Evolutionary conservation across 352 stramenopile species (phyloP).

Genomic region (Globisporangium nodosum): DNA sequence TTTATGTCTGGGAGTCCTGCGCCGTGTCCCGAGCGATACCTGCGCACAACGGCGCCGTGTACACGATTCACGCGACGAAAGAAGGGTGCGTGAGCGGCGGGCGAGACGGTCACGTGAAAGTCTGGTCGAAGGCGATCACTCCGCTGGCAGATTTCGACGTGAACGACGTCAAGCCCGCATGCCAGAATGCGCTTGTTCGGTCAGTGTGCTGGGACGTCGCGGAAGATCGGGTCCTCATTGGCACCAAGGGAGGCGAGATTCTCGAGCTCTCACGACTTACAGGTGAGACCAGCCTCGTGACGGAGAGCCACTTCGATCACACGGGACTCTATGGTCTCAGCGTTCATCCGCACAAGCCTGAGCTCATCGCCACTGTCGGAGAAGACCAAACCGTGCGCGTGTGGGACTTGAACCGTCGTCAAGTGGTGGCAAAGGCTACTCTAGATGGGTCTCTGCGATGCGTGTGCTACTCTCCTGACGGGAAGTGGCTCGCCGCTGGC

Average conservation of each 20-base stretch:
- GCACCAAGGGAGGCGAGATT: slow-evolving; percentile 60
- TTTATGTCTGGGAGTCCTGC: slow-evolving; percentile 71
- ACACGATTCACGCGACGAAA: slow-evolving; percentile 52
- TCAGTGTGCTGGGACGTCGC: slow-evolving; percentile 64
- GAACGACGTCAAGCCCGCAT: slow-evolving; percentile 41
- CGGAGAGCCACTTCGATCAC: slow-evolving; percentile 55
- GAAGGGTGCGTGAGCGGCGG: slow-evolving; percentile 55
- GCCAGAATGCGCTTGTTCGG: slow-evolving; percentile 36
- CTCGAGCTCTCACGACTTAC: slow-evolving; percentile 67
- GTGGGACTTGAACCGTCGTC: slow-evolving; percentile 52
- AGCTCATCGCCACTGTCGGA: slow-evolving; percentile 62
- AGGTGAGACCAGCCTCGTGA: slow-evolving; percentile 49
- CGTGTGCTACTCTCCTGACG: slow-evolving; percentile 56
- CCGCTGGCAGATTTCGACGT: slow-evolving; percentile 64
- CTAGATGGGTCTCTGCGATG: slow-evolving; percentile 56
- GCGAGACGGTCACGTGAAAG: slow-evolving; percentile 59
- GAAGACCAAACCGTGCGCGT: slow-evolving; percentile 66
- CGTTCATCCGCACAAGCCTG: slow-evolving; percentile 34
- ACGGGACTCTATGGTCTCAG: slow-evolving; percentile 42
- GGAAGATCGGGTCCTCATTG: slow-evolving; percentile 64
- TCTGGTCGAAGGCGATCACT: slow-evolving; percentile 48
- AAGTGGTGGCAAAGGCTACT: slow-evolving; percentile 48
- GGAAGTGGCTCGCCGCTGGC: slow-evolving; percentile 60
- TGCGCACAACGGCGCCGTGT: slow-evolving; percentile 63
- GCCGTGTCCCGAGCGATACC: slow-evolving; percentile 48